These are phyloP conservation scores for Puccinia triticina DNA, from an alignment of 1,284 basidiomycete genomes.

Conservation along the genomic window DNA sequence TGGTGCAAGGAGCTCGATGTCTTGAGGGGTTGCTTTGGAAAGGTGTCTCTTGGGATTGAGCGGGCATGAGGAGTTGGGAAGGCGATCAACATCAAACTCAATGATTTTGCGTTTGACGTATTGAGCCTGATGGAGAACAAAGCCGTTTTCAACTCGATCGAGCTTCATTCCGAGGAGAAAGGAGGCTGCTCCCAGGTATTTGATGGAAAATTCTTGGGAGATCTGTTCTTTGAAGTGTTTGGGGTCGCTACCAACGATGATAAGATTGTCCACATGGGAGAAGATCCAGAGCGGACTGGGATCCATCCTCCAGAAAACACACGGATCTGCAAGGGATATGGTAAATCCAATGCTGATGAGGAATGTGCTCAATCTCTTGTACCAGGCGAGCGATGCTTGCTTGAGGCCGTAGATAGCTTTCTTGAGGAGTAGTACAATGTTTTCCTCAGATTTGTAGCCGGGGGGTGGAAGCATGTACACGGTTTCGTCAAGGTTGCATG, in stretches of 20 bases:
- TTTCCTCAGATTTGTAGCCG: neutral
- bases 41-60: constrained; percentile 70
- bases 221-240: neutral
- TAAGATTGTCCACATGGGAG: neutral
- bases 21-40: neutral
- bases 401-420: constrained; percentile 9
- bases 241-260: neutral
- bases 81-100: neutral
- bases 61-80: neutral
- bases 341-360: neutral
- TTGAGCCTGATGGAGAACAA: neutral
- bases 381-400: neutral
- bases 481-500: neutral
- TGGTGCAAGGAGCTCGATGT: neutral
- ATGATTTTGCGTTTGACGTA: neutral
- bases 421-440: neutral
- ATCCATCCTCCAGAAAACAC: neutral
- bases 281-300: neutral
- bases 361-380: neutral
- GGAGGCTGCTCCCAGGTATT: neutral
- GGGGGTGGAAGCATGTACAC: neutral
- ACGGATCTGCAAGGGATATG: neutral
- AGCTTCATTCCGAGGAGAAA: neutral
- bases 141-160: neutral
- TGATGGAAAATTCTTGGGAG: neutral